phyloP scores from a whole-genome alignment of 306 rosid species.

The Quercus glauca region DNA sequence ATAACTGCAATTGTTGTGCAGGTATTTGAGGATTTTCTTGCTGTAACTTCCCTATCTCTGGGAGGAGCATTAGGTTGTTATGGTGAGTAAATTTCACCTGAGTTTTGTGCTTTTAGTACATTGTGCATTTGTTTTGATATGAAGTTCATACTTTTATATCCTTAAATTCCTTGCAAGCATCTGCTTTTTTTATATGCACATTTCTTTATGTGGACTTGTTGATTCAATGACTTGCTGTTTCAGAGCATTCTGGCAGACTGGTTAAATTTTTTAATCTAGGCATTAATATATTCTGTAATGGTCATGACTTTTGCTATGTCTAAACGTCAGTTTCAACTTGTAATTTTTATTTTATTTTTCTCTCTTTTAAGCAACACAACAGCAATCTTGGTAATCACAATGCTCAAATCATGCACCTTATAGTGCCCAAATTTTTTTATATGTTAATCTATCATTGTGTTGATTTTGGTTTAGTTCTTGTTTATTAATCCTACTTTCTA shows the following conservation, averaged over 20 bases:
- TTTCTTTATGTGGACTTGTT: not conserved
- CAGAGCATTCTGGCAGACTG: not conserved
- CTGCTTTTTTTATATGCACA: not conserved
- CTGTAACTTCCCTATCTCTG: conserved; percentile 35
- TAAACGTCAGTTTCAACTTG: not conserved
- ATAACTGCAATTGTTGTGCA: conserved; percentile 29
- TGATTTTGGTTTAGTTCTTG: not conserved
- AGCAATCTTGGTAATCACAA: no score
- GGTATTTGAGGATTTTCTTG: conserved; percentile 60
- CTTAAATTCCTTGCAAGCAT: not conserved
- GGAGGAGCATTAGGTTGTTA: conserved; percentile 67
- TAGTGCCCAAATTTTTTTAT: not conserved
- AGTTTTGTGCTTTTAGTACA: not conserved
- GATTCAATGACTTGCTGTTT: not conserved
- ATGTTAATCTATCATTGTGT: not conserved
- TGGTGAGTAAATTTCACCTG: conserved; percentile 38
- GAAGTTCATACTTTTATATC: not conserved
- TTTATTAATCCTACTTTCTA: not conserved
- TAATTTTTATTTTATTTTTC: not conserved
- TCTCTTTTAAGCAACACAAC: not conserved
- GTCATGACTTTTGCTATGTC: not conserved
- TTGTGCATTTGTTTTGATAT: not conserved
- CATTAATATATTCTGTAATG: not conserved
- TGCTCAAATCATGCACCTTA: not conserved
- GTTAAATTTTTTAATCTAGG: not conserved